phyloP scores from a whole-genome alignment of 2,329 filamentous ascomycete genomes.

The Pleoardoris graminearum region DNA sequence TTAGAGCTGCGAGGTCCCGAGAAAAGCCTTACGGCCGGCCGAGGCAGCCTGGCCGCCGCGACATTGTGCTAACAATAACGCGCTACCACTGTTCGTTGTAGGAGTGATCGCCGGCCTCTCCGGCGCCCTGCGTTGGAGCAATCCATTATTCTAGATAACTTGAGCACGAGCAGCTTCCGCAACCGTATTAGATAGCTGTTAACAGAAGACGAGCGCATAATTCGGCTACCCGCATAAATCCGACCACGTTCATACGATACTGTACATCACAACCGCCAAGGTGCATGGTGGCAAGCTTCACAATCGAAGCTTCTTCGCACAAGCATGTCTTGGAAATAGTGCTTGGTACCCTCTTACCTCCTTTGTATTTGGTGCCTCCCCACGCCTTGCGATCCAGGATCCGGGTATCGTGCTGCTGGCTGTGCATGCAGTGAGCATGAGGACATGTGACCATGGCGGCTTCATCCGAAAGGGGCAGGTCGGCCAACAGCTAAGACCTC shows the following conservation, averaged over 20 bases:
- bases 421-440: background rate
- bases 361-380: background rate
- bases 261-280: no score
- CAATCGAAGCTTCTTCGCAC: conserved; percentile 1
- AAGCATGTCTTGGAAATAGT: background rate
- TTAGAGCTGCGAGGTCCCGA: background rate
- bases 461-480: conserved; percentile 7
- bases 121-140: background rate
- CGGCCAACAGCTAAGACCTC: background rate
- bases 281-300: conserved; percentile 2
- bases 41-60: background rate
- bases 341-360: conserved; percentile 6
- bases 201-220: background rate
- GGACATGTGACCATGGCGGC: background rate
- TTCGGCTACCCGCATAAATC: background rate
- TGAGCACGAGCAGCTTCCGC: background rate
- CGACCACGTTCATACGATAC: background rate
- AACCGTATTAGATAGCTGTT: background rate
- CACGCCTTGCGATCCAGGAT: background rate
- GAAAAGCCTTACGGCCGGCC: background rate
- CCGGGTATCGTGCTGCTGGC: background rate
- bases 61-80: background rate
- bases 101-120: background rate
- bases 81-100: background rate
- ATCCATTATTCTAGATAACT: background rate